A percentile compares a stretch with the other conserved stretches of the same genome.
phyloP scores from a whole-genome alignment of 2,329 filamentous ascomycete species.

The Nannizzia gypsea region DNA sequence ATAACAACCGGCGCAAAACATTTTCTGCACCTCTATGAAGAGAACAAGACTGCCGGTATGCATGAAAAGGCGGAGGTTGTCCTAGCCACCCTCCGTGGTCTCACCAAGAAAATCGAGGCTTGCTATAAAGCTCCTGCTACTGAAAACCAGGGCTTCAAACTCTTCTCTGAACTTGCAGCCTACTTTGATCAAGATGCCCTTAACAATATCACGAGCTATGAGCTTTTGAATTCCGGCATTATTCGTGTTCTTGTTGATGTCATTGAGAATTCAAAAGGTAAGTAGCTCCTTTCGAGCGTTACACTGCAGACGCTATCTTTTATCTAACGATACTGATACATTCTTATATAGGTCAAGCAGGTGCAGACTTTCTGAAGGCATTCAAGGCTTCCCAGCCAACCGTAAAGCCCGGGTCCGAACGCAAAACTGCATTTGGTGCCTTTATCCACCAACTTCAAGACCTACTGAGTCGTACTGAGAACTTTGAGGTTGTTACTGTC shows the following conservation, averaged over 20 bases:
- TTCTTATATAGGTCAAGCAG: constrained; percentile 41
- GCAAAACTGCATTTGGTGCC: constrained; percentile 75
- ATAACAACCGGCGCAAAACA: constrained; percentile 67
- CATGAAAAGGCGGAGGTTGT: constrained; percentile 69
- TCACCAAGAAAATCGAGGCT: constrained; percentile 59
- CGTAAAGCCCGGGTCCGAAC: constrained; percentile 41
- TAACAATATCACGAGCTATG: constrained; percentile 89
- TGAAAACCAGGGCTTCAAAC: constrained; percentile 42
- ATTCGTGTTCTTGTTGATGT: constrained; percentile 73
- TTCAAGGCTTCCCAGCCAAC: constrained; percentile 65
- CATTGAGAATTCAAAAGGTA: constrained; percentile 57
- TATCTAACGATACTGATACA: constrained; percentile 6
- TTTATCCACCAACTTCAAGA: constrained; percentile 92
- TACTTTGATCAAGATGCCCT: constrained; percentile 84
- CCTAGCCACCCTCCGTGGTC: constrained; percentile 55
- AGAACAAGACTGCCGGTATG: constrained; percentile 59
- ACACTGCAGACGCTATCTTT: background rate
- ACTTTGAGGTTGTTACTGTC: constrained; percentile 94
- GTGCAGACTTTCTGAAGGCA: constrained; percentile 74
- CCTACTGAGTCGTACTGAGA: constrained; percentile 86
- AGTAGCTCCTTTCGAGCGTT: constrained; percentile 8
- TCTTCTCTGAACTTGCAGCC: constrained; percentile 65
- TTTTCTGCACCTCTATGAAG: constrained; percentile 75
- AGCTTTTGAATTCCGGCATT: constrained; percentile 80
- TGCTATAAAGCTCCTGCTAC: constrained; percentile 48